Conservation (phyloP, 2,329 filamentous ascomycete species). For the Nemania bipapillata region DNA sequence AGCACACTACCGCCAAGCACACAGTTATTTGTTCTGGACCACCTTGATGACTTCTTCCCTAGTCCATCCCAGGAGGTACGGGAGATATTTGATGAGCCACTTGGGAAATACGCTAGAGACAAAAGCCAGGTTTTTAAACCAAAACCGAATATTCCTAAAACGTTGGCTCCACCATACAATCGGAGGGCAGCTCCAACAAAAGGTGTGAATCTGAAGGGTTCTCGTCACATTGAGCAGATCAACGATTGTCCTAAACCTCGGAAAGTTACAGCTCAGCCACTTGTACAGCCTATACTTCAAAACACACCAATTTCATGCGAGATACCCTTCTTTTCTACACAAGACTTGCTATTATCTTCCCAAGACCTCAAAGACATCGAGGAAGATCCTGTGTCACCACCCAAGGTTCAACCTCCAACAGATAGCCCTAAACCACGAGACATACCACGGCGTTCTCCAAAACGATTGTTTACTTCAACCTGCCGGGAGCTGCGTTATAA, state of each 20-base stretch:
- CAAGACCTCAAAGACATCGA: conserved; percentile 61
- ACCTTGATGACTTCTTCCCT: conserved; percentile 66
- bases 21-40: conserved; percentile 62
- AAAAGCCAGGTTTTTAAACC: neutral
- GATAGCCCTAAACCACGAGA: neutral
- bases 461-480: conserved; percentile 52
- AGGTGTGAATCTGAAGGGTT: neutral
- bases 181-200: neutral
- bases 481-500: conserved; percentile 45
- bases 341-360: conserved; percentile 60
- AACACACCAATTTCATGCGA: conserved; percentile 34
- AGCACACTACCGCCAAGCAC: conserved; percentile 57
- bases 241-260: conserved; percentile 10
- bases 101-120: neutral
- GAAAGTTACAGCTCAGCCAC: neutral
- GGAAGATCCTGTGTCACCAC: conserved; percentile 41
- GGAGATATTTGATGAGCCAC: conserved; percentile 60
- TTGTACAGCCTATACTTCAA: conserved; percentile 9
- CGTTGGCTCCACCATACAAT: neutral
- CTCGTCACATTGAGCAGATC: neutral
- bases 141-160: neutral
- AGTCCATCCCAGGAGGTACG: conserved; percentile 66
- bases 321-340: conserved; percentile 57
- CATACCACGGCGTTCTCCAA: conserved; percentile 44
- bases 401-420: conserved; percentile 16